Percentiles rank a stretch among this genome's conserved stretches.
phyloP scores from a whole-genome alignment of 129 eudicot genomes.

The Flaveria bidentis region DNA sequence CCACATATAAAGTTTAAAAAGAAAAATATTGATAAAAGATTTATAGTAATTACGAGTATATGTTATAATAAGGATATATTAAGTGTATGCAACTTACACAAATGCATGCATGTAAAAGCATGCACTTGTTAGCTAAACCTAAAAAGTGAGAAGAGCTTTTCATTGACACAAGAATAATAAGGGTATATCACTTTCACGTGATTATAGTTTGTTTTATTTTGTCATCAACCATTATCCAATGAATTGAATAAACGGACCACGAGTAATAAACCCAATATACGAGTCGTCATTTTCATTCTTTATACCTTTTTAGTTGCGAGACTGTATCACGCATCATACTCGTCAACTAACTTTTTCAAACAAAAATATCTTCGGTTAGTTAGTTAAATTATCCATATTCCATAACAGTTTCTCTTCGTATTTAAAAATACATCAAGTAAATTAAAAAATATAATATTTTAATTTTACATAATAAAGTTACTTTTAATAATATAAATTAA shows the following conservation, averaged over 20 bases:
- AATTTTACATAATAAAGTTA: no score
- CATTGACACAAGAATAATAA: constrained; percentile 36
- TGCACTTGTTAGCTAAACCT: constrained; percentile 6
- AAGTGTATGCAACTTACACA: neutral
- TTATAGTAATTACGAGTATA: no score
- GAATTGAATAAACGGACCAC: constrained; percentile 26
- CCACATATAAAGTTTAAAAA: no score
- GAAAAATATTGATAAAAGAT: no score
- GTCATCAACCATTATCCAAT: constrained; percentile 5
- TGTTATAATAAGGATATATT: neutral
- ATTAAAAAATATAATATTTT: no score
- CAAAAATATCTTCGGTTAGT: constrained; percentile 7
- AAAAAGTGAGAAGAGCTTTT: constrained; percentile 21
- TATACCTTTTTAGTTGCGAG: constrained; percentile 28
- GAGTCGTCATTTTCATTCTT: constrained; percentile 20
- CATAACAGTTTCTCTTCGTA: neutral
- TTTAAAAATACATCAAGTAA: neutral
- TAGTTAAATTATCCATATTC: neutral
- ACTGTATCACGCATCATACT: constrained; percentile 27
- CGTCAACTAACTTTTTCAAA: constrained; percentile 24
- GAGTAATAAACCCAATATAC: constrained; percentile 15
- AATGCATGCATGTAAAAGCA: neutral
- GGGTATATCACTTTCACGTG: constrained; percentile 40
- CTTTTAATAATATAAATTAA: no score
- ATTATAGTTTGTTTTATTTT: constrained; percentile 18